phyloP scores from a whole-genome alignment of 2,329 filamentous ascomycete species.

The Diatrype stigma region DNA sequence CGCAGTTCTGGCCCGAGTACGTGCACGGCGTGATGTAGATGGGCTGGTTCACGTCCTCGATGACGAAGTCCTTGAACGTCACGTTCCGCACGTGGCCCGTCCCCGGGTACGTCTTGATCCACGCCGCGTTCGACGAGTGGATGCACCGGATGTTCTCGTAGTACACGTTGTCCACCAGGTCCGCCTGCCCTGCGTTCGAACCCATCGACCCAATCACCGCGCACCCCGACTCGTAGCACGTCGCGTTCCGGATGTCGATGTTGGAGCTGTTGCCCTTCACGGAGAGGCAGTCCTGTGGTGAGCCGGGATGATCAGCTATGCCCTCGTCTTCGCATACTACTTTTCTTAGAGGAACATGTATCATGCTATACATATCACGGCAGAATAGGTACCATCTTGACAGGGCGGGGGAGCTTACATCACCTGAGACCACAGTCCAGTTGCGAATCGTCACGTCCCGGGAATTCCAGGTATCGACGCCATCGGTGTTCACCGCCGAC shows the following conservation, averaged over 20 bases:
- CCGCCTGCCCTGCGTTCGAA: constrained; percentile 27
- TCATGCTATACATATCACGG: too few relatives aligned
- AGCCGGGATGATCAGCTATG: background rate
- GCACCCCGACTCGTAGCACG: constrained; percentile 35
- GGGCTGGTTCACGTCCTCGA: constrained; percentile 42
- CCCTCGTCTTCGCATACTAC: too few relatives aligned
- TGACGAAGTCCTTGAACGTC: constrained; percentile 37
- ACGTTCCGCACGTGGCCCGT: constrained; percentile 38
- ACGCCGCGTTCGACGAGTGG: constrained; percentile 36
- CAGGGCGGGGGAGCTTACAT: constrained; percentile 23
- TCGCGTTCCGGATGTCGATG: constrained; percentile 31
- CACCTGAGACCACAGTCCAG: constrained; percentile 39
- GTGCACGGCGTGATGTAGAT: constrained; percentile 45
- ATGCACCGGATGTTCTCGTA: constrained; percentile 34
- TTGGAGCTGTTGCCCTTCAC: constrained; percentile 38
- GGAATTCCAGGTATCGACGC: constrained; percentile 48
- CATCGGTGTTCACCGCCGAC: constrained; percentile 46
- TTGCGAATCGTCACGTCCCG: constrained; percentile 40
- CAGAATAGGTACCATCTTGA: too few relatives aligned
- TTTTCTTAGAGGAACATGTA: too few relatives aligned
- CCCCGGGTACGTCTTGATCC: constrained; percentile 39
- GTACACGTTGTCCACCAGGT: constrained; percentile 33
- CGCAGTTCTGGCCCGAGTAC: constrained; percentile 36
- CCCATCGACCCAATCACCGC: constrained; percentile 34
- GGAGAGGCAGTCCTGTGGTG: constrained; percentile 34